Base-by-base conservation (phyloP, 306 rosid genomes). In the Gastrolobium bilobum region DNA sequence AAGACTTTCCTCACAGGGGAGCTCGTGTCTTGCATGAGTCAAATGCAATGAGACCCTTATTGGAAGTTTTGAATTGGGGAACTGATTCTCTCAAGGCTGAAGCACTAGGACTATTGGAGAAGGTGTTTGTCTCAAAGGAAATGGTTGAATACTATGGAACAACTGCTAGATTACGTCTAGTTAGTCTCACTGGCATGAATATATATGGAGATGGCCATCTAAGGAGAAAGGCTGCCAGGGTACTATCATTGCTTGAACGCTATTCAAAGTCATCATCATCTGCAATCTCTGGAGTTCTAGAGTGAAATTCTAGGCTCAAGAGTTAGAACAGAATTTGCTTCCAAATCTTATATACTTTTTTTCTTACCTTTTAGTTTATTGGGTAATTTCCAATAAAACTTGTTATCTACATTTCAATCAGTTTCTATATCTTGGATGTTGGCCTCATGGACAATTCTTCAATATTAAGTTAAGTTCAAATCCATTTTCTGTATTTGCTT, bases 11-110 rank as follows among this genome's bases (percentile, higher is more conserved):
- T 38, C 92, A 88, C n/a, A 85, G 89, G 58, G 98, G 97, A 2
- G 94, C 91, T 57, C 83, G 56, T 43, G 92, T 88, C 20, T 81
- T 93, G 89, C 93, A 84, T 54, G 85, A 84, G 13, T 75, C 76
- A 2, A 86, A 74, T 10, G 93, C 93, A 63, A 93, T 93, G 52
- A 82, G 33, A 4, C 91, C 90, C 13, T 37, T 78, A 10, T 53
- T 93, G 66, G 90, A 93, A 11, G 84, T 86, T 74, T 66, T 93
- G 85, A 81, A 50, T n/a, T 91, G 97, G 97, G 96, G 96, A 40
- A 68, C 89, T 30, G 90, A 85, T 35, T 76, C 90, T 20, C 83
- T 93, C 0, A 86, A 88, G 81, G 94, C 89, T 20, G 94, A 91
- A 71, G 89, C 91, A 68, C 59, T 93, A 80, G 85, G 90, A 35